phyloP scores from a whole-genome alignment of 805 yeast species.

The Saturnispora serradocipensis region DNA sequence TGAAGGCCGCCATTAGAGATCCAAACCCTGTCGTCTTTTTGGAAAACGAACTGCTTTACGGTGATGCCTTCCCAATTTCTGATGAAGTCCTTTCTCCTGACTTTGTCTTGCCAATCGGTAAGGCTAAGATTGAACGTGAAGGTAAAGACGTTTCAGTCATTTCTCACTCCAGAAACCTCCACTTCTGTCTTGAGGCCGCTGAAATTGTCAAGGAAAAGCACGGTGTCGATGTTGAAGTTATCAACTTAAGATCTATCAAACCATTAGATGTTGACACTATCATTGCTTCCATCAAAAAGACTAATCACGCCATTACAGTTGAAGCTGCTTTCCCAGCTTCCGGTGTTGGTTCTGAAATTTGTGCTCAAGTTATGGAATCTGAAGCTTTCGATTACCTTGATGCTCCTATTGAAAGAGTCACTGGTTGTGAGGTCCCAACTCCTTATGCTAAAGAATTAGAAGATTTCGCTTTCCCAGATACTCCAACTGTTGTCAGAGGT shows the following conservation, averaged over 20 bases:
- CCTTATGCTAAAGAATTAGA: slow-evolving; percentile 95
- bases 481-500: slow-evolving; percentile 82
- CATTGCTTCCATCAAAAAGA: slow-evolving; percentile 84
- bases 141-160: slow-evolving; percentile 88
- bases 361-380: slow-evolving; percentile 96
- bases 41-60: slow-evolving; percentile 93
- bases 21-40: slow-evolving; percentile 96
- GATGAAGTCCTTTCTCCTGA: slow-evolving; percentile 87
- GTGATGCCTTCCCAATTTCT: slow-evolving; percentile 80
- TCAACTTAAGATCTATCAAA: slow-evolving; percentile 93
- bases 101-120: slow-evolving; percentile 85
- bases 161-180: slow-evolving; percentile 87
- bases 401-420: slow-evolving; percentile 96
- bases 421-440: slow-evolving; percentile 99
- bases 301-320: slow-evolving; percentile 91
- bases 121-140: slow-evolving; percentile 89
- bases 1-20: slow-evolving; percentile 95
- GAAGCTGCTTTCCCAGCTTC: slow-evolving; percentile 98
- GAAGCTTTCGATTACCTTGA: slow-evolving; percentile 97
- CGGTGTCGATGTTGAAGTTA: slow-evolving; percentile 85
- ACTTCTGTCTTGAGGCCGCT: slow-evolving; percentile 83
- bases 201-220: slow-evolving; percentile 72
- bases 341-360: slow-evolving; percentile 97
- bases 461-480: slow-evolving; percentile 98
- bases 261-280: slow-evolving; percentile 89